Base-by-base conservation (phyloP, 805 yeast species). In the Spathaspora gorwiae region DNA sequence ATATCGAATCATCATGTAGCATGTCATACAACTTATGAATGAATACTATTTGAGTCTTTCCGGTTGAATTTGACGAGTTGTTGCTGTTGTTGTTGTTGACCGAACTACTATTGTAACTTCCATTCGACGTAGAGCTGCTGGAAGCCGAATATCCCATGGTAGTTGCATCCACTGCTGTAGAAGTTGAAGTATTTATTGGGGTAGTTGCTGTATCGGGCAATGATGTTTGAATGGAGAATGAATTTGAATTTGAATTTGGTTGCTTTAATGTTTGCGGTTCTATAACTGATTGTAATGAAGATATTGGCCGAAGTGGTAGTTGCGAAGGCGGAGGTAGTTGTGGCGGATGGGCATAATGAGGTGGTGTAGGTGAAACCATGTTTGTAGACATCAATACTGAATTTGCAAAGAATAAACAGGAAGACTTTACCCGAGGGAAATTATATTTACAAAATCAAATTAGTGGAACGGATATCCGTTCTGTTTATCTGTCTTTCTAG, bases 11-110 rank as follows among this genome's bases (percentile, higher is more conserved):
- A 59, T 92, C 97, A 55, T 90, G 95, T 40, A 92, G 75, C 95
- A 92, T 92, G 51, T 84, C 81, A 71, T 87, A 90, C 26, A 92
- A 76, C 61, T 92, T 92, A 65, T 90, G 96, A 48, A 90, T 87
- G 67, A 92, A 92, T 44, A 57, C 76, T 39, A 67, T 69, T 55
- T 69, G 75, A 26, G 73, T 65, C 46, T 69, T 69, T 12, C 63
- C 62, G 8, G 51, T 32, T 34, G 45, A 33, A 8, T 26, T 31
- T 6, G 31, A 27, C 14, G 33, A 19, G 9, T 26, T 31, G 24
- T 10, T 33, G 12, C 9, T 7, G 35, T 10, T 33, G 35, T 10
- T 11, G 14, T 14, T 33, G 33, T 31, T n/a, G 3, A 5, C n/a
- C n/a, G 11, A 2, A n/a, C 33, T 31, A n/a, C 33, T 31, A n/a